Conservation (phyloP, 2,329 filamentous ascomycete genomes). For the Aureobasidium sp. region DNA sequence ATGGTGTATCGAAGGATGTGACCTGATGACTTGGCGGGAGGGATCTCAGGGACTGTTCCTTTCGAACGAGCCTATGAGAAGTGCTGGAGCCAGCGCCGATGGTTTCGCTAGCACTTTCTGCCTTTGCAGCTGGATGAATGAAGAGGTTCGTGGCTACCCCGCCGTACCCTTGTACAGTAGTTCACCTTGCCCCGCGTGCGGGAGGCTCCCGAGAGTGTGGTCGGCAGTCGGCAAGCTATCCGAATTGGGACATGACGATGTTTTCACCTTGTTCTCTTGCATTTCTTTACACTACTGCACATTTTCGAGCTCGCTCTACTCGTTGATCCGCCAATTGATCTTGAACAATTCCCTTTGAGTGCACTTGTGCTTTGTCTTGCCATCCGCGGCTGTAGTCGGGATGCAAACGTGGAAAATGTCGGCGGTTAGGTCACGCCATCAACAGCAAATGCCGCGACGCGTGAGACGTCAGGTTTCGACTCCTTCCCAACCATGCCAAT, state of each 20-base stretch:
- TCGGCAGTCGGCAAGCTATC: not conserved
- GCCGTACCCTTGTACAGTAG: not conserved
- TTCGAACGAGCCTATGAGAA: constrained; percentile 17
- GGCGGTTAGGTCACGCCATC: constrained; percentile 6
- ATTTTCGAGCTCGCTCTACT: not conserved
- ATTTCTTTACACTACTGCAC: not conserved
- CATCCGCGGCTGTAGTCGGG: not conserved
- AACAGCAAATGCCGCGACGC: constrained; percentile 6
- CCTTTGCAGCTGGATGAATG: not conserved
- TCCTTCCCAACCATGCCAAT: constrained; percentile 4
- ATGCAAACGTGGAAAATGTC: not conserved
- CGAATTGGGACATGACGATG: not conserved
- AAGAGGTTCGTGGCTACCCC: constrained; percentile 9
- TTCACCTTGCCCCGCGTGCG: constrained; percentile 12
- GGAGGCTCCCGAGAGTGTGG: not conserved
- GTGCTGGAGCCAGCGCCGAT: not conserved
- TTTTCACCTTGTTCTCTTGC: not conserved
- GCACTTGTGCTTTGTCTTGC: not conserved
- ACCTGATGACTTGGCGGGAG: constrained; percentile 6
- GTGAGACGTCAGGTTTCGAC: constrained; percentile 9
- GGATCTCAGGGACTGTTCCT: not conserved
- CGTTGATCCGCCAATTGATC: not conserved
- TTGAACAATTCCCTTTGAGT: not conserved
- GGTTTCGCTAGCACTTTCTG: not conserved
- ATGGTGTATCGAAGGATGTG: not conserved